Evolutionary conservation across 2,329 filamentous ascomycete genomes (phyloP).

Genomic region (Diaporthe aspalathi): DNA sequence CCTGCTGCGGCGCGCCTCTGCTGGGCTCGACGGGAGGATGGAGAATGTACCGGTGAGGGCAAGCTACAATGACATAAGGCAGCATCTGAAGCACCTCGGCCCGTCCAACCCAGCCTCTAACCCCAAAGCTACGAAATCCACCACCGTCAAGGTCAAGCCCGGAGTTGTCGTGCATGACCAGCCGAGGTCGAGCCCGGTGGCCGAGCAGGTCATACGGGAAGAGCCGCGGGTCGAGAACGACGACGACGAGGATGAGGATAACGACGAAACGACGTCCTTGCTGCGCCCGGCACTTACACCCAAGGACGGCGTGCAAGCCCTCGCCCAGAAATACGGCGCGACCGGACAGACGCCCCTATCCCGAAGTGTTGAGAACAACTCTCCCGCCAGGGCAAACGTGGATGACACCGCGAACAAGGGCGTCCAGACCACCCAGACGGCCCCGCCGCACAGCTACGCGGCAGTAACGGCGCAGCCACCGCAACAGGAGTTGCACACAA

Average conservation of each 20-base stretch:
- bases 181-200: conserved; percentile 42
- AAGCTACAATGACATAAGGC: conserved; percentile 71
- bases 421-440: conserved; percentile 44
- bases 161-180: conserved; percentile 44
- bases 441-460: conserved; percentile 29
- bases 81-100: conserved; percentile 73
- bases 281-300: conserved; percentile 65
- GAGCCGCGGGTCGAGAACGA: conserved; percentile 39
- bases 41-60: conserved; percentile 67
- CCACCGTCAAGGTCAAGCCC: conserved; percentile 75
- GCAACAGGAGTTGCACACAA: conserved; percentile 22
- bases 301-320: conserved; percentile 73
- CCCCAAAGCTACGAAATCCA: conserved; percentile 70
- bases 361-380: conserved; percentile 31
- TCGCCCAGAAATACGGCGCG: conserved; percentile 67
- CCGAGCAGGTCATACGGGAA: conserved; percentile 41
- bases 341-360: conserved; percentile 44
- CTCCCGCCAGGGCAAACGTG: conserved; percentile 41
- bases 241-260: conserved; percentile 42
- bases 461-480: conserved; percentile 32
- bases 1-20: conserved; percentile 68
- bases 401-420: conserved; percentile 42
- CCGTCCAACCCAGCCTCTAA: conserved; percentile 75
- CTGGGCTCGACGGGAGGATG: conserved; percentile 63
- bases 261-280: conserved; percentile 56